Percentiles rank a stretch among this genome's conserved stretches.
Evolutionary conservation across 106 monocot genomes (phyloP).

Genomic region (Acorus gramineus): DNA sequence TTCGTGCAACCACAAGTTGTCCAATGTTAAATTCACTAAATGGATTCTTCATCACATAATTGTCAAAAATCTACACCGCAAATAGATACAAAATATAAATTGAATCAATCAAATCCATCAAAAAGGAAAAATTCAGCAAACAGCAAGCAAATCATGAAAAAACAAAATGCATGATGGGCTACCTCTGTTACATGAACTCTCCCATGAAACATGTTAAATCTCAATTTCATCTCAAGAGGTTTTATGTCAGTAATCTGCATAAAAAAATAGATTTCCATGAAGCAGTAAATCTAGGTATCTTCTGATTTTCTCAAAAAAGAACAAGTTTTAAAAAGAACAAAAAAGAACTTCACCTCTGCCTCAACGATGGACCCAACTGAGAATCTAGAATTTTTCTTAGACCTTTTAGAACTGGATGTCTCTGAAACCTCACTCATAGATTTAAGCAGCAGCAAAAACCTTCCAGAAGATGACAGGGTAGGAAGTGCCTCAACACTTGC

Average conservation of each 20-base stretch:
- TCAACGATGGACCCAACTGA: conserved; percentile 67
- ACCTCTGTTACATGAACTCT: conserved; percentile 93
- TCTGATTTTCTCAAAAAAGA: too few relatives aligned
- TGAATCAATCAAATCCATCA: neutral
- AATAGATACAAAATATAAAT: neutral
- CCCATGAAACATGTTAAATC: conserved; percentile 56
- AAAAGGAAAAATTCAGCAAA: neutral
- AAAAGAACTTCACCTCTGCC: conserved; percentile 49
- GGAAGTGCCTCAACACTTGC: conserved; percentile 60
- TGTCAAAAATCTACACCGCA: conserved; percentile 45
- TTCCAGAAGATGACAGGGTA: conserved; percentile 34
- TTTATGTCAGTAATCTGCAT: conserved; percentile 66
- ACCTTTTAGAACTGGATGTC: conserved; percentile 46
- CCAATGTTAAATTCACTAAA: conserved; percentile 58
- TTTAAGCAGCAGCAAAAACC: conserved; percentile 61
- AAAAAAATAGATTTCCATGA: neutral
- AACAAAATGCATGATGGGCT: neutral
- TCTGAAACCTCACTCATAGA: conserved; percentile 23
- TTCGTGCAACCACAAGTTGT: conserved; percentile 45
- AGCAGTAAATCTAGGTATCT: too few relatives aligned
- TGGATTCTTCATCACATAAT: conserved; percentile 30
- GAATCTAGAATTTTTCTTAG: conserved; percentile 36
- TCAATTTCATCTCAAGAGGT: conserved; percentile 54
- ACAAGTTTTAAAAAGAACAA: too few relatives aligned
- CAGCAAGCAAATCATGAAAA: neutral